These are phyloP conservation scores for Phanerochaete sordida DNA, from an alignment of 768 basidiomycete genomes.

Conservation along the genomic window DNA sequence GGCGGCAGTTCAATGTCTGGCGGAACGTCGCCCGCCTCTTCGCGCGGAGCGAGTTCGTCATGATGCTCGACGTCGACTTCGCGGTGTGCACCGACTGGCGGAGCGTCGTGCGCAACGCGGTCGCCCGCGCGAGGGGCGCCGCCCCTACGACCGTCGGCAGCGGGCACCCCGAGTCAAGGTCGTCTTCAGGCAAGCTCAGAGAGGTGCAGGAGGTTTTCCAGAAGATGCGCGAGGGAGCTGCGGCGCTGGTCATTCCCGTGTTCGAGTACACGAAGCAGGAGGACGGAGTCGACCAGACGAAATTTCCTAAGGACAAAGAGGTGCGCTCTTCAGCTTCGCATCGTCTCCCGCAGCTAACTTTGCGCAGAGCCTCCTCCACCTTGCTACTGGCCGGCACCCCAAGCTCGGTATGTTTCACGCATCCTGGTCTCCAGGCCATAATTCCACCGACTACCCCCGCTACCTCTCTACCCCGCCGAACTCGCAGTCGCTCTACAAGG, in stretches of 20 bases:
- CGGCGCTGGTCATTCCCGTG: constrained; percentile 80
- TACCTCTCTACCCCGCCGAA: constrained; percentile 51
- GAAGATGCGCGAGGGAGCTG: constrained; percentile 54
- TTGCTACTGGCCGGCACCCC: constrained; percentile 45
- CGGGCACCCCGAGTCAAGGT: neutral
- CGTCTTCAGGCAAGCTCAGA: neutral
- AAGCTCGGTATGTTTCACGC: constrained; percentile 75
- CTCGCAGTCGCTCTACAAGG: constrained; percentile 70
- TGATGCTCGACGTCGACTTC: constrained; percentile 93
- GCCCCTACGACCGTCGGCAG: neutral
- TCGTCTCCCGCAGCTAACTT: neutral
- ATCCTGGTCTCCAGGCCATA: constrained; percentile 76
- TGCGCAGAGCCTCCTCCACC: constrained; percentile 48
- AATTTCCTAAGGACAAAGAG: constrained; percentile 69
- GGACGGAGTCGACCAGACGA: constrained; percentile 54
- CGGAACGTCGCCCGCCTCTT: constrained; percentile 83
- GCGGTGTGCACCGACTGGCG: constrained; percentile 81
- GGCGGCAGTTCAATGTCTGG: constrained; percentile 89
- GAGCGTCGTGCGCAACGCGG: constrained; percentile 40
- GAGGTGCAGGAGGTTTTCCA: constrained; percentile 17
- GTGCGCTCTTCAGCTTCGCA: constrained; percentile 33
- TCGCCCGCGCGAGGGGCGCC: constrained; percentile 24
- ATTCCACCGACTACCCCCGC: constrained; percentile 71
- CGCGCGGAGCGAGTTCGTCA: constrained; percentile 77
- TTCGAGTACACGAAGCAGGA: constrained; percentile 73